Evolutionary conservation across 2,329 filamentous ascomycete genomes (phyloP).

Genomic region (Paecilomyces variotii): DNA sequence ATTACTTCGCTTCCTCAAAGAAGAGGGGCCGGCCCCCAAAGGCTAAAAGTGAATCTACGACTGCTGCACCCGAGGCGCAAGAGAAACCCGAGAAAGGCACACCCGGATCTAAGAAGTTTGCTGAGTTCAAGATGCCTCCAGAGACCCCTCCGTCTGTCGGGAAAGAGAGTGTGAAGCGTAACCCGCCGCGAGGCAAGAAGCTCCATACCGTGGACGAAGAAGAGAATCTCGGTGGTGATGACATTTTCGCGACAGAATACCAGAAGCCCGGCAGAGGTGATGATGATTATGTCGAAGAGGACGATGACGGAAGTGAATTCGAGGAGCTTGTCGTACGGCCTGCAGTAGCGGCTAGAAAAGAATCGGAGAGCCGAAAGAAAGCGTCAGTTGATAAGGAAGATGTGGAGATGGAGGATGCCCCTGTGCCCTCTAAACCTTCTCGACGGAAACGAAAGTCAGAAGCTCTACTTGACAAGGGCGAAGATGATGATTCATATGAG

Average conservation of each 20-base stretch:
- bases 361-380: slow-evolving; percentile 27
- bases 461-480: slow-evolving; percentile 44
- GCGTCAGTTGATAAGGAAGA: slow-evolving; percentile 35
- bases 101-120: slow-evolving; percentile 35
- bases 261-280: slow-evolving; percentile 55
- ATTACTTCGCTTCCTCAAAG: slow-evolving; percentile 54
- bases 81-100: slow-evolving; percentile 22
- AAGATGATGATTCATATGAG: slow-evolving; percentile 48
- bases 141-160: slow-evolving; percentile 4
- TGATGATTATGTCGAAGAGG: slow-evolving; percentile 63
- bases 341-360: slow-evolving; percentile 46
- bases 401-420: slow-evolving; percentile 46
- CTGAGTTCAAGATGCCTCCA: not conserved
- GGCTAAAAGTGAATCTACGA: slow-evolving; percentile 13
- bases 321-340: slow-evolving; percentile 58
- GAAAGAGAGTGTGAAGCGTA: slow-evolving; percentile 11
- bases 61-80: slow-evolving; percentile 9
- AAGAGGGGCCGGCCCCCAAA: slow-evolving; percentile 44
- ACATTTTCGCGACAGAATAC: slow-evolving; percentile 71
- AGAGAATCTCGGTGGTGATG: slow-evolving; percentile 61
- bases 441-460: slow-evolving; percentile 52
- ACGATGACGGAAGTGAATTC: slow-evolving; percentile 53
- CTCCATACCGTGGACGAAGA: slow-evolving; percentile 52
- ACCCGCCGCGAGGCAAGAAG: slow-evolving; percentile 20
- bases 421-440: slow-evolving; percentile 39